Percentiles rank a stretch among this genome's conserved stretches.
Evolutionary conservation across 2,329 filamentous ascomycete genomes (phyloP).

Genomic region (Zelopaecilomyces penicillatus): DNA sequence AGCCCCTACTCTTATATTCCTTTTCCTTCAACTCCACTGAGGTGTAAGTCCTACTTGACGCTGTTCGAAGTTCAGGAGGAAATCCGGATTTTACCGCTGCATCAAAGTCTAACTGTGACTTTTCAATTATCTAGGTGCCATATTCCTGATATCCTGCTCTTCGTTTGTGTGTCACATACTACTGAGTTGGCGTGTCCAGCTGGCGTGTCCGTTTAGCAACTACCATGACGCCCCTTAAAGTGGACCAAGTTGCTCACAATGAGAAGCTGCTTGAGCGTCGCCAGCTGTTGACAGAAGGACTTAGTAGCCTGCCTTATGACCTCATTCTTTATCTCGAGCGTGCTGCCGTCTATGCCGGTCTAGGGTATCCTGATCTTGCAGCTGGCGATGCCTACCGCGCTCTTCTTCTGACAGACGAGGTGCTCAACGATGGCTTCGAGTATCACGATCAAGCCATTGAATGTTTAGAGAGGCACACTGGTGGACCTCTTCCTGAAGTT

Average conservation of each 20-base stretch:
- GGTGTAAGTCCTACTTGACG: too few relatives aligned
- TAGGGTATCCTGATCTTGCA: constrained; percentile 85
- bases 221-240: constrained; percentile 16
- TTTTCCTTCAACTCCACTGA: too few relatives aligned
- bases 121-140: too few relatives aligned
- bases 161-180: too few relatives aligned
- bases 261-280: constrained; percentile 45
- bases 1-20: too few relatives aligned
- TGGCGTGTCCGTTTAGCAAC: too few relatives aligned
- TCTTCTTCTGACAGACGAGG: constrained; percentile 76
- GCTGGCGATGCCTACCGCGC: constrained; percentile 85
- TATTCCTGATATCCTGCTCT: too few relatives aligned
- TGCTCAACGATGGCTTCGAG: constrained; percentile 70
- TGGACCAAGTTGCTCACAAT: constrained; percentile 29
- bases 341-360: constrained; percentile 59
- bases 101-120: too few relatives aligned
- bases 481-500: constrained; percentile 33
- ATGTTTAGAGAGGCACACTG: constrained; percentile 32
- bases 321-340: constrained; percentile 59
- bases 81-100: too few relatives aligned
- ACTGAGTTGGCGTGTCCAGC: too few relatives aligned
- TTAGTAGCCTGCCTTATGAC: constrained; percentile 49
- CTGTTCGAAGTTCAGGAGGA: too few relatives aligned
- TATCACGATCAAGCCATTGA: constrained; percentile 63
- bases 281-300: constrained; percentile 45